phyloP scores from a whole-genome alignment of 352 stramenopile genomes.

The Phytophthora podocarpi region DNA sequence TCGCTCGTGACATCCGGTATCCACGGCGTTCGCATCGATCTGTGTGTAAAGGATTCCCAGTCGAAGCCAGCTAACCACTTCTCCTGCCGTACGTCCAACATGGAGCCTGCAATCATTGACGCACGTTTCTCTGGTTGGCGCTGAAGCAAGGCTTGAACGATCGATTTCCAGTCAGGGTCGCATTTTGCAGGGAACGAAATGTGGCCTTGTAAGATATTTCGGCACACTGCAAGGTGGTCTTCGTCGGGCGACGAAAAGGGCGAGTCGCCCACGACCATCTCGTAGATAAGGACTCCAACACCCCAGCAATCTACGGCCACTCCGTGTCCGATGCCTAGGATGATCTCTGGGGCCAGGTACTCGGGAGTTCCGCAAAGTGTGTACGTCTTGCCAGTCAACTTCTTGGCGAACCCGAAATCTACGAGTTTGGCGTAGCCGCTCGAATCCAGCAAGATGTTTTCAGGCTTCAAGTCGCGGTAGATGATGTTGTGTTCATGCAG shows the following conservation, averaged over 20 bases:
- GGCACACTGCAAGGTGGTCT: conserved; percentile 95
- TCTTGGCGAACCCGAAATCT: conserved; percentile 83
- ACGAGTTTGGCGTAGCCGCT: conserved; percentile 72
- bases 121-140: conserved; percentile 49
- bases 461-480: conserved; percentile 76
- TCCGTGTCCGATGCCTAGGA: conserved; percentile 81
- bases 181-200: conserved; percentile 86
- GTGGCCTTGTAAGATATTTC: conserved; percentile 93
- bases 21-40: conserved; percentile 47
- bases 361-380: conserved; percentile 83
- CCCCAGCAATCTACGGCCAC: conserved; percentile 96
- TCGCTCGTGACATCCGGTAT: conserved; percentile 44
- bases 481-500: conserved; percentile 77
- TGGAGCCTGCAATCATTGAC: conserved; percentile 32
- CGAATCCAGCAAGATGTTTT: conserved; percentile 76
- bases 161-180: conserved; percentile 44
- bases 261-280: conserved; percentile 95
- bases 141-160: conserved; percentile 48
- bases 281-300: conserved; percentile 94
- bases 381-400: conserved; percentile 75
- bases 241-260: conserved; percentile 92
- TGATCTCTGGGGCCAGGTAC: conserved; percentile 88
- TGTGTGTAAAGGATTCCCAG: conserved; percentile 43
- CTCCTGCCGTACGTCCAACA: conserved; percentile 37
- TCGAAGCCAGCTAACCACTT: conserved; percentile 51